Evolutionary conservation across 176 grass and related monocot genomes (phyloP).

Genomic region (Ananas comosus): DNA sequence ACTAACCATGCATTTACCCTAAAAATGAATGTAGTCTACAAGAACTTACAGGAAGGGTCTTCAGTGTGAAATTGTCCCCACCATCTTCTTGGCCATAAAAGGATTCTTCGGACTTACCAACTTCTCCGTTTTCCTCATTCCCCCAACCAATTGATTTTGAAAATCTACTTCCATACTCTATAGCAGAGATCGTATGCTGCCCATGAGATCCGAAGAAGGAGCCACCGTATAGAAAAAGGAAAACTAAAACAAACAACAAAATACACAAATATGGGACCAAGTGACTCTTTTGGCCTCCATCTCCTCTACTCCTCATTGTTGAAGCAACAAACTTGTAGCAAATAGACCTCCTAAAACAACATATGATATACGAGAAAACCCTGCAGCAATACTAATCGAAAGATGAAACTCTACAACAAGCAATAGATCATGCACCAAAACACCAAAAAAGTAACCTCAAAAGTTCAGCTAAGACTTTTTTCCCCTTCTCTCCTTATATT

Average conservation of each 20-base stretch:
- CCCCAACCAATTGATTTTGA: conserved; percentile 69
- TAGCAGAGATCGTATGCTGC: conserved; percentile 35
- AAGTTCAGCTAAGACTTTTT: not conserved
- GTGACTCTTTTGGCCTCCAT: conserved; percentile 59
- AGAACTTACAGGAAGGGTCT: conserved; percentile 80
- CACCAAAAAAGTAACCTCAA: not conserved
- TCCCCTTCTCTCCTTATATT: not conserved
- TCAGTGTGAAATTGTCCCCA: conserved; percentile 40
- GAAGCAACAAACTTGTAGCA: not conserved
- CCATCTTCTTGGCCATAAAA: conserved; percentile 53
- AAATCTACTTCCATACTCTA: conserved; percentile 80
- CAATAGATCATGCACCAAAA: not conserved
- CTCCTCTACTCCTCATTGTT: conserved; percentile 79
- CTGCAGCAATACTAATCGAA: too few relatives aligned
- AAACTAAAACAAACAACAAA: conserved; percentile 36
- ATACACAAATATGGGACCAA: conserved; percentile 12
- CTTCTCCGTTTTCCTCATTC: conserved; percentile 33
- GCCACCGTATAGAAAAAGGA: conserved; percentile 74
- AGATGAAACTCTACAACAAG: too few relatives aligned
- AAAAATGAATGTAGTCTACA: not conserved
- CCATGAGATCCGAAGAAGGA: conserved; percentile 45
- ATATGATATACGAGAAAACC: not conserved
- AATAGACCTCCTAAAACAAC: not conserved
- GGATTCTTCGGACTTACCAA: conserved; percentile 53
- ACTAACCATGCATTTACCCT: too few relatives aligned